These are phyloP conservation scores for Lentinula guzmanii DNA, from an alignment of 768 basidiomycete genomes.

Conservation along the genomic window DNA sequence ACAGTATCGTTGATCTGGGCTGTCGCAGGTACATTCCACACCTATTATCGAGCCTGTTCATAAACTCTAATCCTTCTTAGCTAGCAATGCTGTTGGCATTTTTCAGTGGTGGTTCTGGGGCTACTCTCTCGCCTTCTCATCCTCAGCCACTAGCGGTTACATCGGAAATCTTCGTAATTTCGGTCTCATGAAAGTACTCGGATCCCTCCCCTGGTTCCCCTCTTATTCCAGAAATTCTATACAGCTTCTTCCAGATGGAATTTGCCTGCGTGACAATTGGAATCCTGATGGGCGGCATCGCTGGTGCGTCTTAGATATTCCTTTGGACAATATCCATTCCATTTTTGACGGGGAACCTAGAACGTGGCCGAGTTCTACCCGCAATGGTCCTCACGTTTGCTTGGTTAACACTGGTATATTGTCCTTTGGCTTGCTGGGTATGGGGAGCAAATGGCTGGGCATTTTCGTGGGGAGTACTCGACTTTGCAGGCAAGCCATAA, in stretches of 20 bases:
- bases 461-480: slow-evolving; percentile 76
- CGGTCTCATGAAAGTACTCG: slow-evolving; percentile 68
- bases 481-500: slow-evolving; percentile 66
- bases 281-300: slow-evolving; percentile 74
- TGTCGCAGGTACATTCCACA: slow-evolving; percentile 28
- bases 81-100: slow-evolving; percentile 68
- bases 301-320: slow-evolving; percentile 19
- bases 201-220: slow-evolving; percentile 75
- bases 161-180: slow-evolving; percentile 81
- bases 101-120: slow-evolving; percentile 83
- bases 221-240: slow-evolving; percentile 76
- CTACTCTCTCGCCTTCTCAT: slow-evolving; percentile 5
- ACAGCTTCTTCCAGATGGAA: slow-evolving; percentile 85
- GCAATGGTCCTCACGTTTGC: slow-evolving; percentile 76
- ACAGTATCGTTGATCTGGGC: slow-evolving; percentile 71
- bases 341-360: slow-evolving; percentile 17
- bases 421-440: slow-evolving; percentile 80
- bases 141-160: slow-evolving; percentile 56
- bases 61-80: slow-evolving; percentile 23
- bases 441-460: slow-evolving; percentile 85
- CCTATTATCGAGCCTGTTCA: slow-evolving; percentile 53
- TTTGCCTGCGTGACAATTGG: slow-evolving; percentile 78
- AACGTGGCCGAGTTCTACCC: slow-evolving; percentile 80
- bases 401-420: slow-evolving; percentile 87
- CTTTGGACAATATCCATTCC: not conserved